A percentile compares a stretch with the other conserved stretches of the same genome.
phyloP scores from a whole-genome alignment of 768 basidiomycete genomes.

The Lactifluus volemus region DNA sequence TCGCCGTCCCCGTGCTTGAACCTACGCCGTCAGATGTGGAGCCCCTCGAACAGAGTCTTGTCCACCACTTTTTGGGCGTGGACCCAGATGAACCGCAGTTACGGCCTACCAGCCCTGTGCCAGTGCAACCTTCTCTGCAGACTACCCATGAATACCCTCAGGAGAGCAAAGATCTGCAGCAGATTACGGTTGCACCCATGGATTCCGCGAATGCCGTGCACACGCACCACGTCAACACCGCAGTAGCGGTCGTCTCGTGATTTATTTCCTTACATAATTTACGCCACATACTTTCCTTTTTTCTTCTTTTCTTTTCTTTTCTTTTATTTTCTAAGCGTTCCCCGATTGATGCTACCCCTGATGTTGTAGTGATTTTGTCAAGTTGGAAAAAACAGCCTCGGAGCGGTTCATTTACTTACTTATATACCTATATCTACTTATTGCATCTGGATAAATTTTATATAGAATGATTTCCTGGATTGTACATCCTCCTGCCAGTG shows the following conservation, averaged over 20 bases:
- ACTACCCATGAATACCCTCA: background rate
- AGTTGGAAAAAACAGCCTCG: background rate
- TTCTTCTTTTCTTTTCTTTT: too few species aligned
- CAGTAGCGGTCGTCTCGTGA: conserved; percentile 7
- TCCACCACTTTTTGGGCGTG: conserved; percentile 8
- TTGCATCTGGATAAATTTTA: background rate
- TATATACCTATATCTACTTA: conserved; percentile 15
- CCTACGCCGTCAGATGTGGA: conserved; percentile 3
- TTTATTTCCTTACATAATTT: background rate
- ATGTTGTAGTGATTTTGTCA: background rate
- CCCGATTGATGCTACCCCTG: background rate
- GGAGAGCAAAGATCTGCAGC: background rate
- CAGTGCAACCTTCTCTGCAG: background rate
- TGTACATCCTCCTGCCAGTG: background rate
- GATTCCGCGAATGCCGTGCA: conserved; percentile 1
- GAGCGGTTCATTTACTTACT: background rate
- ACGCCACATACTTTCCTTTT: background rate
- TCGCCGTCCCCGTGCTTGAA: conserved; percentile 26
- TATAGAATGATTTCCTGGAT: background rate
- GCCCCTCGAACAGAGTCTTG: conserved; percentile 7
- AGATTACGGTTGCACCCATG: background rate
- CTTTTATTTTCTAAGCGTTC: background rate
- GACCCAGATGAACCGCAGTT: background rate
- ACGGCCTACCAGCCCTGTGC: background rate
- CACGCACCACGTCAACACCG: background rate